Base-by-base conservation (phyloP, 805 yeast species). In the Cyberlindnera xylosilytica region DNA sequence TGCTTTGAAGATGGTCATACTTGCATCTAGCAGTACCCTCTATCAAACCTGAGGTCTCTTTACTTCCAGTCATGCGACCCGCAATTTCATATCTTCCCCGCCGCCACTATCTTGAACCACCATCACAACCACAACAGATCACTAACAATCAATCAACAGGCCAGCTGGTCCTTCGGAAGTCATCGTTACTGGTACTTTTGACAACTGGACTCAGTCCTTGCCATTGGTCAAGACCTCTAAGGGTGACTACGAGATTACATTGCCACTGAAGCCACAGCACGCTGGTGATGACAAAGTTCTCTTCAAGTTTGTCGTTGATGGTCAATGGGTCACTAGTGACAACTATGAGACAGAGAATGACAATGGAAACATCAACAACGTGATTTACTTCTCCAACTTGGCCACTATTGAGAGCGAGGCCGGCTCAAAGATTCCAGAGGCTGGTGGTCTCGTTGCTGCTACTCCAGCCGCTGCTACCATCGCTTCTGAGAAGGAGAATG, bases 181-280 rank as follows among this genome's bases (percentile, higher is more conserved):
- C 44, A 68, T 77, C 51, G 76, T 83, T 39, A 83, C 89, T 17
- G 90, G 90, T 47, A 72, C 79, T 40, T 81, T 82, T 55, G 87
- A 81, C 56, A 68, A 78, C 54, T 83, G 90, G 90, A 56, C 73
- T 36, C 76, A 81, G 46, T 60, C 79, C 2, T 63, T 79, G 40
- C 81, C 79, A 16, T 64, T 83, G 46, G 85, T 80, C 34, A 76
- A 81, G 55, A 74, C 74, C 44, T 62, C 74, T 8, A 77, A 73
- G 53, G 86, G 84, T 17, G 72, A 78, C n/a, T 81, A 81, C 54
- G 73, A 73, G 41, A 63, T 81, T 40, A 70, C 80, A 3, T 69
- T 79, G 40, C 87, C 87, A 18, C 66, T 80, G 39, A 68, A 69
- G 16, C 38, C 64, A n/a, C 61, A 52, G 17, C 44, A 45, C 33